Percentiles rank a stretch among this genome's conserved stretches.
phyloP scores from a whole-genome alignment of 768 basidiomycete species.

The Gloeopeniophorella convolvens region DNA sequence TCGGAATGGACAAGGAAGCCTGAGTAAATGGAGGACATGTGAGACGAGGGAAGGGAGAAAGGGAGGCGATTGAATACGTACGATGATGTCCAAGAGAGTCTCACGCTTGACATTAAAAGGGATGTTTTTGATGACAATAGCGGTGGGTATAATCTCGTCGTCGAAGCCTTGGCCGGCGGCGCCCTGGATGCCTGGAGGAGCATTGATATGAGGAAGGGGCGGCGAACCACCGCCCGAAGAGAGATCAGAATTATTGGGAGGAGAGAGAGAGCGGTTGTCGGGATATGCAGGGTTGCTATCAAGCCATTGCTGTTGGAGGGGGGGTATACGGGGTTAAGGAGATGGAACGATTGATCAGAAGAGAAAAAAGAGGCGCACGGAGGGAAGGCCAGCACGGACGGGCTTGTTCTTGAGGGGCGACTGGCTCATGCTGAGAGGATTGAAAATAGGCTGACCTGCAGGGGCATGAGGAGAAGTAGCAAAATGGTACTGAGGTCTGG shows the following conservation, averaged over 20 bases:
- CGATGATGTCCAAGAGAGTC: conserved; percentile 93
- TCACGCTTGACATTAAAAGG: conserved; percentile 98
- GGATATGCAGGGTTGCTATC: conserved; percentile 46
- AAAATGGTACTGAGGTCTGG: conserved; percentile 64
- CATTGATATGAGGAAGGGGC: conserved; percentile 39
- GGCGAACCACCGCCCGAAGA: conserved; percentile 84
- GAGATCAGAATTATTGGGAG: conserved; percentile 83
- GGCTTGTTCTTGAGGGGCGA: conserved; percentile 75
- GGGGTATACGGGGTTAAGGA: conserved; percentile 7
- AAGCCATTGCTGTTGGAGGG: conserved; percentile 70
- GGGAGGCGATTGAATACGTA: conserved; percentile 36
- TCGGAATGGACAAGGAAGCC: conserved; percentile 89
- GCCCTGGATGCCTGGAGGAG: conserved; percentile 41
- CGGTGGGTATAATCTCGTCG: conserved; percentile 96
- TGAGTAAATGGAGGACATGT: conserved; percentile 28
- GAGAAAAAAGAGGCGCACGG: conserved; percentile 39
- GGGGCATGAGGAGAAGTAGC: conserved; percentile 56
- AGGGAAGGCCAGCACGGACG: conserved; percentile 61
- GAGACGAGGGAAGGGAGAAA: conserved; percentile 1
- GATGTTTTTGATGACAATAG: conserved; percentile 99
- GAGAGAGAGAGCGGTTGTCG: conserved; percentile 78
- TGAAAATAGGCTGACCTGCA: conserved; percentile 40
- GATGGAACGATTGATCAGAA: conserved; percentile 19
- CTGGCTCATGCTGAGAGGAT: conserved; percentile 49
- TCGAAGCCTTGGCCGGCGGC: conserved; percentile 51